phyloP scores from a whole-genome alignment of 805 yeast genomes.

The Myxozyma kluyveri region DNA sequence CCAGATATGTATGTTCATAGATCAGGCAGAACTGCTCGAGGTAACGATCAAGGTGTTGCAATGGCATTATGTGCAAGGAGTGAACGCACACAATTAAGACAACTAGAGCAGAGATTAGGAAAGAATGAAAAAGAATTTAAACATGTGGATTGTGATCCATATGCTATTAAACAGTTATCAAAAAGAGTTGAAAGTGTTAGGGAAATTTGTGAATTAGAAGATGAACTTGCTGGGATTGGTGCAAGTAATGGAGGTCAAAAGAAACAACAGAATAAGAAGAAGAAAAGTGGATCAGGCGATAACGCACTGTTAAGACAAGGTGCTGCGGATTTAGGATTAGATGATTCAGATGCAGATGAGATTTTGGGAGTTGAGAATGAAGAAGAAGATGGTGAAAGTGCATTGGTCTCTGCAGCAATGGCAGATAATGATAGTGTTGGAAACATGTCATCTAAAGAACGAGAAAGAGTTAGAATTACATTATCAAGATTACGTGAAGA shows the following conservation, averaged over 20 bases:
- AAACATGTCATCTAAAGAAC: slow-evolving; percentile 3
- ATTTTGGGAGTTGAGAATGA: slow-evolving; percentile 42
- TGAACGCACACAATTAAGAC: slow-evolving; percentile 85
- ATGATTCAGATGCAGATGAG: slow-evolving; percentile 68
- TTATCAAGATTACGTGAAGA: slow-evolving; percentile 30
- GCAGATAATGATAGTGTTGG: slow-evolving; percentile 32
- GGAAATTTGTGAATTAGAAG: slow-evolving; percentile 69
- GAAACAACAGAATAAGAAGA: slow-evolving; percentile 36
- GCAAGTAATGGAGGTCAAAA: slow-evolving; percentile 18
- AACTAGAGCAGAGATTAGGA: slow-evolving; percentile 61
- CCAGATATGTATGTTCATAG: slow-evolving; percentile 95
- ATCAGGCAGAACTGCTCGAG: slow-evolving; percentile 98
- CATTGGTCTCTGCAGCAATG: slow-evolving; percentile 28
- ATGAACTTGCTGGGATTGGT: slow-evolving; percentile 52
- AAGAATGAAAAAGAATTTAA: slow-evolving; percentile 53
- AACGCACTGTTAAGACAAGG: slow-evolving; percentile 82
- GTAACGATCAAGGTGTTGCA: slow-evolving; percentile 83
- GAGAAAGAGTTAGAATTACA: slow-evolving; percentile 10
- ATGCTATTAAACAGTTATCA: slow-evolving; percentile 65
- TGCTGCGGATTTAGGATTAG: slow-evolving; percentile 89
- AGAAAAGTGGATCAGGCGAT: slow-evolving; percentile 47
- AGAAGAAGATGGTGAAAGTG: slow-evolving; percentile 25
- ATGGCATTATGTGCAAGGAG: slow-evolving; percentile 90
- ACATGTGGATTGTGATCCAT: slow-evolving; percentile 72
- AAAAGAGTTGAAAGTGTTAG: slow-evolving; percentile 68